These are phyloP conservation scores for Cornus suecica DNA, from an alignment of 148 eudicot genomes.

Conservation along the genomic window DNA sequence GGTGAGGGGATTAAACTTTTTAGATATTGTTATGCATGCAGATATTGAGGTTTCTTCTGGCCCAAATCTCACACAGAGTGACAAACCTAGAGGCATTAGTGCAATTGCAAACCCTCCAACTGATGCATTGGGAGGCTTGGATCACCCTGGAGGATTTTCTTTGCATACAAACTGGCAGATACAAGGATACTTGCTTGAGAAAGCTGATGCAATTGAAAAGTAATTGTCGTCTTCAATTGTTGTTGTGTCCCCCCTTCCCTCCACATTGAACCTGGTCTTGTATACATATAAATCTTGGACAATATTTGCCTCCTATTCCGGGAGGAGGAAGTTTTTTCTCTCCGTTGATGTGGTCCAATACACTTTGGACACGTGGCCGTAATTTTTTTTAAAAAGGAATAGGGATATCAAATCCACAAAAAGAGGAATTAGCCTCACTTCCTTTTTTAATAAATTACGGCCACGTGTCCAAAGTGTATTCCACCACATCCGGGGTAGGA, in stretches of 20 bases:
- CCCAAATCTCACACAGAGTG: conserved; percentile 23
- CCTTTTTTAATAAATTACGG: no score
- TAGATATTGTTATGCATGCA: conserved; percentile 28
- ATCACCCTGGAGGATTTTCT: conserved; percentile 46
- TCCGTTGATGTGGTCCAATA: no score
- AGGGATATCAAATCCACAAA: no score
- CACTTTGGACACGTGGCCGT: no score
- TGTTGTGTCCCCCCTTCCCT: background rate
- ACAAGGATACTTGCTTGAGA: conserved; percentile 79
- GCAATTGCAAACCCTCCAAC: conserved; percentile 26
- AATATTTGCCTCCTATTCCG: no score
- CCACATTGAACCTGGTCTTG: background rate
- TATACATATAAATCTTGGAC: no score
- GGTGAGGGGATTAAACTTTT: conserved; percentile 2
- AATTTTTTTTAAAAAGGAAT: no score
- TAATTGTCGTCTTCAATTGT: conserved; percentile 35
- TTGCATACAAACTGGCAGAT: conserved; percentile 86
- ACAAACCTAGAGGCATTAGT: conserved; percentile 31
- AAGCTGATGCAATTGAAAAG: conserved; percentile 84
- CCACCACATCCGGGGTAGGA: no score
- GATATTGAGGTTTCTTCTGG: conserved; percentile 49
- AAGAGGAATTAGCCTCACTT: no score
- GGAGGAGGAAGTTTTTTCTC: no score
- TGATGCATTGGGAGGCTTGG: conserved; percentile 25
- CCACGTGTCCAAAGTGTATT: no score